Evolutionary conservation across 2,329 filamentous ascomycete species (phyloP).

Genomic region (Xylaria sp.): DNA sequence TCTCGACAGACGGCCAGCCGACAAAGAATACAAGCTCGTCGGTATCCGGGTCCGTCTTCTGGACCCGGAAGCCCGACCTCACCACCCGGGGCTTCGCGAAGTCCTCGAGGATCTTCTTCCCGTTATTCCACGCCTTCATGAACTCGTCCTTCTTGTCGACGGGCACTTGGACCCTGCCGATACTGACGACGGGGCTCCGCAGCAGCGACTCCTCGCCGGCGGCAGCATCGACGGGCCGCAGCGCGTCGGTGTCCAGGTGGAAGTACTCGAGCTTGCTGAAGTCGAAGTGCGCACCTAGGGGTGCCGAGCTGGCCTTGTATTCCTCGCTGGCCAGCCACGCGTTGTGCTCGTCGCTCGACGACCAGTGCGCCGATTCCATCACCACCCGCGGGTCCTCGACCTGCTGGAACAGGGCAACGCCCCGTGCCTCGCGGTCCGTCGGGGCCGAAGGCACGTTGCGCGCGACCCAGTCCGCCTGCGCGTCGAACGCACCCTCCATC

Average conservation of each 20-base stretch:
- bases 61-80: slow-evolving; percentile 56
- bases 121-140: slow-evolving; percentile 48
- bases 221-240: slow-evolving; percentile 30
- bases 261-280: slow-evolving; percentile 52
- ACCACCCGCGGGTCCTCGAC: slow-evolving; percentile 51
- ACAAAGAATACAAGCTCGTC: slow-evolving; percentile 55
- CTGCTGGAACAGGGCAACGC: slow-evolving; percentile 50
- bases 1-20: slow-evolving; percentile 51
- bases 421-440: slow-evolving; percentile 50
- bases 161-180: slow-evolving; percentile 50
- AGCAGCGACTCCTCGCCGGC: slow-evolving; percentile 38
- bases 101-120: slow-evolving; percentile 48
- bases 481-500: slow-evolving; percentile 53
- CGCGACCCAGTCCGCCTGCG: slow-evolving; percentile 56
- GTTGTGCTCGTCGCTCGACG: slow-evolving; percentile 53
- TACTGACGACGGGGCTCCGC: slow-evolving; percentile 50
- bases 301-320: slow-evolving; percentile 51
- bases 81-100: slow-evolving; percentile 48
- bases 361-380: slow-evolving; percentile 59
- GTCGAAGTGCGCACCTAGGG: slow-evolving; percentile 49
- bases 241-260: slow-evolving; percentile 52
- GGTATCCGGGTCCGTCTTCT: slow-evolving; percentile 49
- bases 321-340: slow-evolving; percentile 57
- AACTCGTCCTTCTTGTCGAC: slow-evolving; percentile 49
- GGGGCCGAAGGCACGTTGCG: slow-evolving; percentile 49